Base-by-base conservation (phyloP, 2,329 filamentous ascomycete species). In the Sphaerulina vaccinii region DNA sequence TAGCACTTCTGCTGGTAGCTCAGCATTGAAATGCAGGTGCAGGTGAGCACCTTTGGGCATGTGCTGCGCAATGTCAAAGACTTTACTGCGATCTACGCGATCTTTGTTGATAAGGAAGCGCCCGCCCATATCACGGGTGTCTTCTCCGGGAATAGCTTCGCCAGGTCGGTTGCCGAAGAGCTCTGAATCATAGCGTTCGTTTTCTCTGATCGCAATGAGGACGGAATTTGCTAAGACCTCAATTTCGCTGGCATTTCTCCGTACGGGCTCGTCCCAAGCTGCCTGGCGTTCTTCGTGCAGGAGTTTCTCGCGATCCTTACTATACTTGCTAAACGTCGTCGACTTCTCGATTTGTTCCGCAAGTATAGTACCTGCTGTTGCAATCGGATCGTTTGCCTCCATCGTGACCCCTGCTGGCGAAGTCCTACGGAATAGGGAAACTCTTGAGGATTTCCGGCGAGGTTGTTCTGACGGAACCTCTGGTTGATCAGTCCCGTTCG, bases 1-100 rank as follows among this genome's bases (percentile, higher is more conserved):
- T 16, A 90, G 72, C 4, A 83, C 75, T 1, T 73, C 67, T 8
- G 86, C 84, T 11, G 75, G 72, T 3, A 90, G 72, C 54, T 86
- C 87, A n/a, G 86, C 79, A 65, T 90, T 90, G 74, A 88, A 90
- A 67, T 90, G 87, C 19, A 89, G 79, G 67, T 90, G 87, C 19
- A 90, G 73, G 64, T 90, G 84, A 0, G 79, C 79, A 2, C 86
- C 87, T 68, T 90, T 90, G 36, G 87, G 87, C 74, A 87, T 79
- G 51, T 68, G 64, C 24, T 71, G 72, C 5, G 83, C 79, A 21
- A 86, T 76, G 22, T 73, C 59, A 59, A 83, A 81, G 11, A 90
- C 63, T 37, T 72, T 68, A 7, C 85, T 87, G 40, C 75, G 68
- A 38, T 73, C 68, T 41, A 77, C 75, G 1, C 70, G 66, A 3